Conservation (phyloP, 148 eudicot genomes). For the Fagopyrum homotropicum region DNA sequence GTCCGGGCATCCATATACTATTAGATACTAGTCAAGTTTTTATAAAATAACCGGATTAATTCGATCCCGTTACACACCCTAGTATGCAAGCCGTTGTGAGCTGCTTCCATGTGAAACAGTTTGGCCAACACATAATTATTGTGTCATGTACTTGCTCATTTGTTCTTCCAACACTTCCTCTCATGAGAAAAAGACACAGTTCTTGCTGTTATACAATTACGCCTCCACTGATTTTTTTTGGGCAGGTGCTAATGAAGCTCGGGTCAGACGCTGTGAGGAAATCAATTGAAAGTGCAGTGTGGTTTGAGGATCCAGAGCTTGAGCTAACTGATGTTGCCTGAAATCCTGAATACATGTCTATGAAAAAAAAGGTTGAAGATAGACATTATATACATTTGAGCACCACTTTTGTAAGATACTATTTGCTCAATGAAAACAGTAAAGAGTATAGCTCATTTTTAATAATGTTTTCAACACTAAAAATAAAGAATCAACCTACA, state of each 20-base stretch:
- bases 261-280: constrained; percentile 34
- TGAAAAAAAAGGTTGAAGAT: too few relatives aligned
- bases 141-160: neutral
- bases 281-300: constrained; percentile 21
- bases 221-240: neutral
- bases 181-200: neutral
- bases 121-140: too few relatives aligned
- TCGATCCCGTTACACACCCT: too few relatives aligned
- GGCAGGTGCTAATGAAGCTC: constrained; percentile 31
- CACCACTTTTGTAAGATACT: too few relatives aligned
- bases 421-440: neutral
- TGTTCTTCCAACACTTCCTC: neutral
- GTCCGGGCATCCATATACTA: too few relatives aligned
- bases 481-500: neutral
- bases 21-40: too few relatives aligned
- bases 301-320: constrained; percentile 13
- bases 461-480: neutral
- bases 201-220: neutral
- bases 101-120: too few relatives aligned
- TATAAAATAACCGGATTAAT: too few relatives aligned
- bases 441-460: neutral
- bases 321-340: neutral
- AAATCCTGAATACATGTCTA: too few relatives aligned
- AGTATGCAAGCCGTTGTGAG: too few relatives aligned
- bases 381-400: too few relatives aligned